Base-by-base conservation (phyloP, 495 filamentous ascomycete species). In the Arthonia radiata region DNA sequence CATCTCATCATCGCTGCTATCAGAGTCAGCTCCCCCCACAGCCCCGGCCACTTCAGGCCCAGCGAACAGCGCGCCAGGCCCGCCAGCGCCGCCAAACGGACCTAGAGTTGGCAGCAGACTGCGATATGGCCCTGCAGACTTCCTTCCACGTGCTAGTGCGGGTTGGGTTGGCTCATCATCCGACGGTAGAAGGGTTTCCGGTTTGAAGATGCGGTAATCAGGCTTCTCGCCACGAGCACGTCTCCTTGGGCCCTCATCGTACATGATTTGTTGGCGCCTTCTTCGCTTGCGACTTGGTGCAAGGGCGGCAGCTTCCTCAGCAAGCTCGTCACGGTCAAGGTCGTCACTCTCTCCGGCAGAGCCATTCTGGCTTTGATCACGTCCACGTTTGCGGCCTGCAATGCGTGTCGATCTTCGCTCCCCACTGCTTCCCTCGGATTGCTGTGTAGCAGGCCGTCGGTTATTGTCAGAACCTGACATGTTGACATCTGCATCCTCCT, bases 1-100 rank as follows among this genome's bases (percentile, higher is more conserved):
- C 34, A 53, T 57, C 40, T 97, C 86, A 34, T 97, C 89, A 35
- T 97, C 86, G 40, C 89, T 94, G 43, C 80, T 93, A 41, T 97
- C 86, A 12, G 81, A 90, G 37, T 94, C 82, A 6, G 66, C 73
- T 33, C 75, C 75, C 15, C 70, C 79, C 24, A 64, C 61, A 5
- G 78, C 71, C n/a, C 53, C 67, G 35, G 64, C 64, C 17, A 70
- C 76, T 41, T 67, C 77, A n/a, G 74, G 71, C 4, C 70, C 72
- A 29, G 64, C 75, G 37, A 89, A 62, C 12, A 89, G 56, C 5
- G 81, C 60, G 12, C 65, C 53, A 25, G 61, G 55, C 5, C 76
- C 73, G 26, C 65, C 67, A 15, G 64, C 64, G 25, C 86, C 86
- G 35, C 86, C 86, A 49, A 97, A 91, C 1, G 89, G 83, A 7